Base-by-base conservation (phyloP, 371 early-diverging fungal genomes). In the Sporodiniella umbellata region DNA sequence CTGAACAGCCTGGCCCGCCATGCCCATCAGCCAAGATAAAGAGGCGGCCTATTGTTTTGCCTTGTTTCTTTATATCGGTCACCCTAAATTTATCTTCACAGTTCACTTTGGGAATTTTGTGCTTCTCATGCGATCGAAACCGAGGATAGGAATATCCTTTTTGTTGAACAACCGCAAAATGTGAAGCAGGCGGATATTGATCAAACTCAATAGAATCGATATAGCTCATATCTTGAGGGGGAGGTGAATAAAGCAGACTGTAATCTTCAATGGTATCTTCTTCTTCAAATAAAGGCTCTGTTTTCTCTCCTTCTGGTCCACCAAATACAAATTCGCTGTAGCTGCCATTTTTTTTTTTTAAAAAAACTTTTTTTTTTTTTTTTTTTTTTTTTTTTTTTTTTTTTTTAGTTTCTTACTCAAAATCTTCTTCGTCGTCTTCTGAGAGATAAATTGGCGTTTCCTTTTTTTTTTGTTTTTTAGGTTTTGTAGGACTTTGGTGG, bases 91-190 rank as follows among this genome's bases (percentile, higher is more conserved):
- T 75, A 52, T 84, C 85, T 54, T 84, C 85, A 50, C 85, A 84
- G 38, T 79, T 66, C 2, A 68, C 45, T 52, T 84, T 84, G 15
- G 78, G 75, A 42, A 81, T 67, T 57, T 79, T 79, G 44, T 78
- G 68, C 18, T 78, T 70, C 26, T 77, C 75, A 22, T 72, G 75
- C 6, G 76, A 79, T 33, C 85, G 62, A 51, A 81, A 79, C 18
- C 83, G 78, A n/a, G 83, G 81, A 46, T 84, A 83, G 31, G 79
- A 76, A 50, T 84, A 84, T 26, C 85, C 85, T 30, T 75, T 76
- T 48, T 84, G 80, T 48, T 84, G 85, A 30, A 75, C 79, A 45
- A 82, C 68, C 31, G 80, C 80, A 56, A 84, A 84, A 45, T 72
- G 62, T 8, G 68, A 50, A 8, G 78, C 78, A 22, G 66, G 58